A percentile compares a stretch with the other conserved stretches of the same genome.
Evolutionary conservation across 1,284 basidiomycete genomes (phyloP).

Genomic region (Fomitopsis betulina): DNA sequence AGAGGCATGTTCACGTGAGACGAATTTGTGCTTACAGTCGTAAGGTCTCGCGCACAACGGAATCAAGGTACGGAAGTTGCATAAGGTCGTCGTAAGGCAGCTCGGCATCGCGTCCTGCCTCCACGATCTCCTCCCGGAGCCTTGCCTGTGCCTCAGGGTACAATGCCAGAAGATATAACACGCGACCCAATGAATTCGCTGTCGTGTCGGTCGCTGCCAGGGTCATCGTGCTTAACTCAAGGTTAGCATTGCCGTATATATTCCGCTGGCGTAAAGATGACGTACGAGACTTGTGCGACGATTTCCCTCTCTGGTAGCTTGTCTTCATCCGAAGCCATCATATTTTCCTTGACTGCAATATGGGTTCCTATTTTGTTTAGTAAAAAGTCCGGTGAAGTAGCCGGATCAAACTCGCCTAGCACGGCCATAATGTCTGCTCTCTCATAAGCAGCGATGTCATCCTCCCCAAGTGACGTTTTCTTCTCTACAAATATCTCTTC

Average conservation of each 20-base stretch:
- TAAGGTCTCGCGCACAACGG: constrained; percentile 26
- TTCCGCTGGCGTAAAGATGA: background rate
- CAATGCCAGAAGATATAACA: constrained; percentile 6
- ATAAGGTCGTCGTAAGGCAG: constrained; percentile 25
- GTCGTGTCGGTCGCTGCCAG: constrained; percentile 14
- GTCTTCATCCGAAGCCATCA: constrained; percentile 10
- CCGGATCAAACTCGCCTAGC: constrained; percentile 13
- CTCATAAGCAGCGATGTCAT: constrained; percentile 14
- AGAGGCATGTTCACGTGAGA: background rate
- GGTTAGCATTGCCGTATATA: background rate
- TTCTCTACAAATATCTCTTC: constrained; percentile 15
- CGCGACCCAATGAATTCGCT: background rate
- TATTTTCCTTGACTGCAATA: constrained; percentile 12
- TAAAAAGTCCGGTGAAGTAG: background rate
- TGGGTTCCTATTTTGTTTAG: background rate
- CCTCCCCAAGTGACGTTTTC: constrained; percentile 12
- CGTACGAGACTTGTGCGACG: constrained; percentile 15
- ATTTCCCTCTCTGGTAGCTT: constrained; percentile 13
- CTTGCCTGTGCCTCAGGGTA: constrained; percentile 6
- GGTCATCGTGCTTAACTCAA: constrained; percentile 4
- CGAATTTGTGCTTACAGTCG: constrained; percentile 13
- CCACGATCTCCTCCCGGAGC: constrained; percentile 9
- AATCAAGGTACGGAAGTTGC: constrained; percentile 26
- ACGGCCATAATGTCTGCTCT: constrained; percentile 24
- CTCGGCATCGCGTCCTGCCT: constrained; percentile 8